These are phyloP conservation scores for Arthrobotrys sphaeroides DNA, from an alignment of 2,329 filamentous ascomycete genomes.

Conservation along the genomic window DNA sequence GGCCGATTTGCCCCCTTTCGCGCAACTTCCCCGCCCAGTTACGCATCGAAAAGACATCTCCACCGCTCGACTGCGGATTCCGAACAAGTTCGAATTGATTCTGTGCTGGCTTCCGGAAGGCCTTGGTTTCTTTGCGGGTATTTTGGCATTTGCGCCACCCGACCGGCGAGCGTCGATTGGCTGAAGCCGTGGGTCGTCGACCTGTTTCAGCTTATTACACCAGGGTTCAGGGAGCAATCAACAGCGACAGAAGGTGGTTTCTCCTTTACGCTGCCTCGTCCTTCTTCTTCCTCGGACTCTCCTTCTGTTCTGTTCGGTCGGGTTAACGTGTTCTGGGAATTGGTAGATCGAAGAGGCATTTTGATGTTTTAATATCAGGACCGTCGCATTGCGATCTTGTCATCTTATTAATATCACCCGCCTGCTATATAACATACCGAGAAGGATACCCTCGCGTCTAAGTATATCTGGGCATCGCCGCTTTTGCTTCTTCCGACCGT, in stretches of 20 bases:
- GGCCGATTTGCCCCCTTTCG: constrained; percentile 16
- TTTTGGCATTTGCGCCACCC: constrained; percentile 45
- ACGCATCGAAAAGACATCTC: constrained; percentile 8
- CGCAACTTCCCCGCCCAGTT: not conserved
- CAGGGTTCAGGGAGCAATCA: constrained; percentile 35
- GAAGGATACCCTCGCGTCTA: not conserved
- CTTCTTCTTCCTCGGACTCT: too few relatives aligned
- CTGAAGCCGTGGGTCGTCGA: constrained; percentile 34
- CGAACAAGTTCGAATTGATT: not conserved
- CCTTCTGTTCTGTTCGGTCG: too few relatives aligned
- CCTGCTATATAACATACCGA: too few relatives aligned
- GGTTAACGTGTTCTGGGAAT: not conserved
- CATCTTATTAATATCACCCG: too few relatives aligned
- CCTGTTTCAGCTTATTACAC: constrained; percentile 50
- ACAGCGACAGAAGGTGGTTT: constrained; percentile 35
- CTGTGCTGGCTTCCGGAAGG: constrained; percentile 16
- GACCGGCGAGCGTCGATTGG: constrained; percentile 25
- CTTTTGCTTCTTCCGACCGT: constrained; percentile 17
- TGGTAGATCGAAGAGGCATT: too few relatives aligned
- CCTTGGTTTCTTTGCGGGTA: constrained; percentile 32
- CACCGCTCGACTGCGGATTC: constrained; percentile 12
- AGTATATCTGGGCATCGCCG: not conserved
- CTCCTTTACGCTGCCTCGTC: constrained; percentile 46
- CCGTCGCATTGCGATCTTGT: not conserved
- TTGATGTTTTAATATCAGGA: not conserved